Percentiles rank a stretch among this genome's conserved stretches.
Evolutionary conservation across 108 stramenopile species (phyloP).

Genomic region (Cyclotella baltica): DNA sequence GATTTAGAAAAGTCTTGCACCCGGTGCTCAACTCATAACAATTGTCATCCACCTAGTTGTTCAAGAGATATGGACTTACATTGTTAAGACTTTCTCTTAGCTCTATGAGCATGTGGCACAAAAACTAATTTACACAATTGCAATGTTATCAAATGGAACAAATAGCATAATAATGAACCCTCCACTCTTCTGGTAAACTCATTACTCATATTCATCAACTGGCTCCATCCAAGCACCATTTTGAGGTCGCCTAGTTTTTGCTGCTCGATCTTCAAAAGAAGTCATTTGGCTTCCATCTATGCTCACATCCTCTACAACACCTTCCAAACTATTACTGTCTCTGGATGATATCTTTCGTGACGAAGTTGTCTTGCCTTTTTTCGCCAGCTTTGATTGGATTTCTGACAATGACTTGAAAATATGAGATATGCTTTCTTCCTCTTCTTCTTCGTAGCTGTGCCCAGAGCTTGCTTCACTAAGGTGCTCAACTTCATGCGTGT

Average conservation of each 20-base stretch:
- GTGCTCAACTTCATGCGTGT: not conserved
- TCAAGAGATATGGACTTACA: no score
- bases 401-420: slow-evolving; percentile 56
- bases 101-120: no score
- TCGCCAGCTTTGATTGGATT: slow-evolving; percentile 52
- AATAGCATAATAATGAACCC: no score
- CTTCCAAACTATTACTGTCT: slow-evolving; percentile 20
- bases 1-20: no score
- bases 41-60: no score
- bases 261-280: slow-evolving; percentile 28
- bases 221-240: slow-evolving; percentile 53
- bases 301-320: slow-evolving; percentile 48
- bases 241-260: slow-evolving; percentile 25
- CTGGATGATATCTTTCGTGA: not conserved
- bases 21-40: no score
- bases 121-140: no score
- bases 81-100: no score
- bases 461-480: not conserved
- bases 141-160: not conserved
- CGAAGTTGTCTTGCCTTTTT: slow-evolving; percentile 41
- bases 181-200: no score
- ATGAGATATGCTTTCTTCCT: slow-evolving; percentile 49
- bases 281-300: slow-evolving; percentile 43
- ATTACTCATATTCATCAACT: slow-evolving; percentile 37
- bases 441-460: slow-evolving; percentile 31